phyloP scores from a whole-genome alignment of 1,284 basidiomycete genomes.

The Moesziomyces sp. region DNA sequence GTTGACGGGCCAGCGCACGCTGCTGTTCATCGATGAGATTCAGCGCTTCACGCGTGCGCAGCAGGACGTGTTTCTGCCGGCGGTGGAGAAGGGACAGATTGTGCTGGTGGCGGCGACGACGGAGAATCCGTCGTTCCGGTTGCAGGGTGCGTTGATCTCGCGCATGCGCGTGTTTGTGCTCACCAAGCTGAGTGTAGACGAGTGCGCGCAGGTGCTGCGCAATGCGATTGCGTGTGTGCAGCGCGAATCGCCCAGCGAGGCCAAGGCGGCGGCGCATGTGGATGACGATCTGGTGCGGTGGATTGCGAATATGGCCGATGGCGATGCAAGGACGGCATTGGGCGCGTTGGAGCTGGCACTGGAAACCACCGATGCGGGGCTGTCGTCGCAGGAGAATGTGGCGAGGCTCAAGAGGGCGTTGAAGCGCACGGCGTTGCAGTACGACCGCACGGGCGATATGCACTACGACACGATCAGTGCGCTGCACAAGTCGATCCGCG shows the following conservation, averaged over 20 bases:
- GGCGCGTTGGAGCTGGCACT: slow-evolving; percentile 60
- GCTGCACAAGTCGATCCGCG: slow-evolving; percentile 84
- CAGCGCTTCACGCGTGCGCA: slow-evolving; percentile 84
- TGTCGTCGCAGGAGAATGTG: slow-evolving; percentile 24
- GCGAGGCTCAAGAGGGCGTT: slow-evolving; percentile 45
- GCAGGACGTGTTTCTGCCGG: slow-evolving; percentile 72
- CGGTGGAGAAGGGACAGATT: slow-evolving; percentile 46
- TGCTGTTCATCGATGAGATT: slow-evolving; percentile 86
- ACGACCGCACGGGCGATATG: slow-evolving; percentile 66
- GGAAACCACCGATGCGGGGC: slow-evolving; percentile 36
- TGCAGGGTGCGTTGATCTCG: slow-evolving; percentile 77
- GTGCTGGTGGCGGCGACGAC: slow-evolving; percentile 86
- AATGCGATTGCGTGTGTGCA: slow-evolving; percentile 43
- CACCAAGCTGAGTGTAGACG: slow-evolving; percentile 51
- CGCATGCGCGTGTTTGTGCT: slow-evolving; percentile 75
- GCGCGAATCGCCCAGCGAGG: slow-evolving; percentile 3
- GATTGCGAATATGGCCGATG: slow-evolving; percentile 62
- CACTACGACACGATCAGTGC: slow-evolving; percentile 88
- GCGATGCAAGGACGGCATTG: slow-evolving; percentile 61
- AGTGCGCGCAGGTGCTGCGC: slow-evolving; percentile 50
- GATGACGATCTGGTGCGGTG: slow-evolving; percentile 51
- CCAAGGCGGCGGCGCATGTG: slow-evolving; percentile 59
- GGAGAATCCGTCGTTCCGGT: slow-evolving; percentile 87
- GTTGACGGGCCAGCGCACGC: slow-evolving; percentile 77
- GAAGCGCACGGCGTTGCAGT: slow-evolving; percentile 55